Conservation (phyloP, 179 eudicot genomes). For the Corrigiola litoralis region DNA sequence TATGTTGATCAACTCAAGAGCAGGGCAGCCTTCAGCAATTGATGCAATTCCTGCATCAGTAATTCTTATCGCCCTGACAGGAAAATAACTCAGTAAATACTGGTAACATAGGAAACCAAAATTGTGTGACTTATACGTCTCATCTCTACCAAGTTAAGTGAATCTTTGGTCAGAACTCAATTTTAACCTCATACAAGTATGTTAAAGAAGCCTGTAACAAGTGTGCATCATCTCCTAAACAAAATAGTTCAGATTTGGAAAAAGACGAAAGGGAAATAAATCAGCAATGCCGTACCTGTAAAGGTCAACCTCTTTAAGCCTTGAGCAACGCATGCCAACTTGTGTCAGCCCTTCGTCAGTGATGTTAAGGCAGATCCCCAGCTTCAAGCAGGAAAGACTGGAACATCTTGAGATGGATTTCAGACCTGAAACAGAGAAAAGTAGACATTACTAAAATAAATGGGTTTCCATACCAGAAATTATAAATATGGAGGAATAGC, state of each 20-base stretch:
- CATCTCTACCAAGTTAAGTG: background rate
- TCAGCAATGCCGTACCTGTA: constrained; percentile 49
- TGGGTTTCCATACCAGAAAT: too few relatives aligned
- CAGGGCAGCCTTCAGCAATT: constrained; percentile 58
- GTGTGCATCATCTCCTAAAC: too few relatives aligned
- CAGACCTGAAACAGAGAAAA: constrained; percentile 44
- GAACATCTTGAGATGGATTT: constrained; percentile 68
- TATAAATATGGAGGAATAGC: background rate
- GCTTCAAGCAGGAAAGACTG: constrained; percentile 49
- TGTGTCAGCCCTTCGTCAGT: constrained; percentile 61
- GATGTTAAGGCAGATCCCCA: constrained; percentile 67
- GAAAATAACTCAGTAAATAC: background rate
- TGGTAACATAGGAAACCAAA: background rate
- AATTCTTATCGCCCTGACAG: constrained; percentile 58
- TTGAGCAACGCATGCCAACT: constrained; percentile 57
- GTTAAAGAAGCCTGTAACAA: too few relatives aligned
- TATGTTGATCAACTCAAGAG: constrained; percentile 56
- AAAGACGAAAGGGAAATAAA: background rate
- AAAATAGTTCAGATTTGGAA: too few relatives aligned
- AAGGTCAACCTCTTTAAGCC: constrained; percentile 68
- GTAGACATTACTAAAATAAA: background rate
- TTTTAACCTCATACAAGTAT: too few relatives aligned
- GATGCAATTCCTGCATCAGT: constrained; percentile 58
- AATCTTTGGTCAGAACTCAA: background rate
- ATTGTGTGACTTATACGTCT: too few relatives aligned